Evolutionary conservation across 2,329 filamentous ascomycete species (phyloP).

Genomic region (Paracoccidioides lutzii): DNA sequence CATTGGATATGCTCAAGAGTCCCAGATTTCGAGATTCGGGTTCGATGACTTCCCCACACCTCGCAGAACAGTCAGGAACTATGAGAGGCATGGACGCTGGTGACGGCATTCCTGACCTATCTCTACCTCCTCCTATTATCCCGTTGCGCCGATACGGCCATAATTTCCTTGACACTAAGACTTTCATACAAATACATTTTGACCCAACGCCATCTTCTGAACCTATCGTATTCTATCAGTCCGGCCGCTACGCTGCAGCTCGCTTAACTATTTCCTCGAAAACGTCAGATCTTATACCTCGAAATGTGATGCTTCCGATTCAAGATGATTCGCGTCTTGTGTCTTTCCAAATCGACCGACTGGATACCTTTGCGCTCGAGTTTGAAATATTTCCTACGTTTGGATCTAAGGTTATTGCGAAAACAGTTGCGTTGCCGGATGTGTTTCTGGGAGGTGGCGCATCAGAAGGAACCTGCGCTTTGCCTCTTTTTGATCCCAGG

Average conservation of each 20-base stretch:
- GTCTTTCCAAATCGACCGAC: conserved; percentile 89
- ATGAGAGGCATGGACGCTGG: conserved; percentile 40
- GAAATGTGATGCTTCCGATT: conserved; percentile 88
- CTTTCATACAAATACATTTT: conserved; percentile 85
- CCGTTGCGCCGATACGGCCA: conserved; percentile 89
- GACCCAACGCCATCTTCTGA: conserved; percentile 39
- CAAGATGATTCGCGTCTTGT: conserved; percentile 90
- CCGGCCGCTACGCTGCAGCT: conserved; percentile 89
- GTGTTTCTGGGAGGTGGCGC: conserved; percentile 59
- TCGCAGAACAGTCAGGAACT: conserved; percentile 8
- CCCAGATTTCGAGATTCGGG: conserved; percentile 18
- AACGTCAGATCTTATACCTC: conserved; percentile 85
- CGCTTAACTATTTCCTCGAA: conserved; percentile 95
- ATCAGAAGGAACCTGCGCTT: conserved; percentile 58
- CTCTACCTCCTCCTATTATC: conserved; percentile 89
- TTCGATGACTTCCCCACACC: conserved; percentile 8
- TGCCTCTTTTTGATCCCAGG: conserved; percentile 86
- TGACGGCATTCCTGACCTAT: conserved; percentile 83
- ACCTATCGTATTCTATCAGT: conserved; percentile 89
- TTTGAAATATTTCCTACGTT: conserved; percentile 98
- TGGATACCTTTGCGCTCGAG: conserved; percentile 86
- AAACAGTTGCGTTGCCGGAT: conserved; percentile 79
- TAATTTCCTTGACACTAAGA: conserved; percentile 97
- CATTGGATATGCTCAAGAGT: conserved; percentile 25
- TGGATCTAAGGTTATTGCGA: conserved; percentile 92